phyloP scores from a whole-genome alignment of 2,329 filamentous ascomycete genomes.

The Orbilia javanica region DNA sequence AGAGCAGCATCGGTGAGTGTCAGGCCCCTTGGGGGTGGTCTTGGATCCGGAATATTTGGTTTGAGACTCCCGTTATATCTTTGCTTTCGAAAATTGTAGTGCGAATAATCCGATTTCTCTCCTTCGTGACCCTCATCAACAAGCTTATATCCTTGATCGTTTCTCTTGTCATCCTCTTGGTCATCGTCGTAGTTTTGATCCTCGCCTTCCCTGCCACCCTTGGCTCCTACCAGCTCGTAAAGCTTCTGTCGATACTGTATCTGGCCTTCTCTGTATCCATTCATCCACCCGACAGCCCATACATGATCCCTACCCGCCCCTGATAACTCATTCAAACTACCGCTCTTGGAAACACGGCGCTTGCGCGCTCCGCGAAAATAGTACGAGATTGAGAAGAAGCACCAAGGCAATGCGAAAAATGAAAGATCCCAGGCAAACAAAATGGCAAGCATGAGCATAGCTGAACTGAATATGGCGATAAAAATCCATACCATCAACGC shows the following conservation, averaged over 20 bases:
- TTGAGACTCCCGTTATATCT: neutral
- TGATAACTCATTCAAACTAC: neutral
- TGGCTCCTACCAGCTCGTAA: neutral
- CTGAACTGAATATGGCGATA: slow-evolving; percentile 22
- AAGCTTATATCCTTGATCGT: too few species aligned
- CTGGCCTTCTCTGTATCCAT: neutral
- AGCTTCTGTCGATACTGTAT: neutral
- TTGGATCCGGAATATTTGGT: neutral
- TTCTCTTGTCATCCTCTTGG: neutral
- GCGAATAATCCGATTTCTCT: neutral
- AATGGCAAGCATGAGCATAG: slow-evolving; percentile 45
- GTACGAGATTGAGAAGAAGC: slow-evolving; percentile 29
- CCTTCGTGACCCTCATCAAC: neutral
- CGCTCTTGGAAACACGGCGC: slow-evolving; percentile 2
- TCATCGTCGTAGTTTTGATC: neutral
- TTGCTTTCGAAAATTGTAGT: neutral
- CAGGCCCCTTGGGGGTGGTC: neutral
- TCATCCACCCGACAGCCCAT: slow-evolving; percentile 3
- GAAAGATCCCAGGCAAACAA: slow-evolving; percentile 52
- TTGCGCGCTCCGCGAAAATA: slow-evolving; percentile 28
- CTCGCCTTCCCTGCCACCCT: neutral
- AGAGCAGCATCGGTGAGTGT: slow-evolving; percentile 19
- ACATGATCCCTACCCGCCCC: neutral
- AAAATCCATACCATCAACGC: slow-evolving; percentile 39
- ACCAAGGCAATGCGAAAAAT: slow-evolving; percentile 41